Conservation (phyloP, 148 eudicot genomes). For the Silene latifolia region DNA sequence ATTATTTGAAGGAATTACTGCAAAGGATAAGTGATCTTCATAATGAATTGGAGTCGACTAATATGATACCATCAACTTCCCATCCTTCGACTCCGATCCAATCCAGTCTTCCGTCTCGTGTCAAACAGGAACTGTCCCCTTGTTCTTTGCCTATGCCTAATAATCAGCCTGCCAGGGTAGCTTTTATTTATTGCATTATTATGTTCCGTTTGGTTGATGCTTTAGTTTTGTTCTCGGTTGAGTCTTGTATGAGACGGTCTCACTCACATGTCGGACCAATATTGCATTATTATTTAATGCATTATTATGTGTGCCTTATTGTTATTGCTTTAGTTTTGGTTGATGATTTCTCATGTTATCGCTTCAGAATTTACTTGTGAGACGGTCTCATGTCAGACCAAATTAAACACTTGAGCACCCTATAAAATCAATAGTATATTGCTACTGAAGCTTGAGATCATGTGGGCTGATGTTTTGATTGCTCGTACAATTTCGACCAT, state of each 20-base stretch:
- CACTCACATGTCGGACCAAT: no score
- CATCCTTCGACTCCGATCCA: constrained; percentile 44
- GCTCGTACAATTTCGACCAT: background rate
- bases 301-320: no score
- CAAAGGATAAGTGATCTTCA: constrained; percentile 64
- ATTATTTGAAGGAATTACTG: constrained; percentile 65
- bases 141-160: constrained; percentile 43
- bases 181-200: background rate
- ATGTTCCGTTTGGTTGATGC: background rate
- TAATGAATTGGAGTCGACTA: constrained; percentile 61
- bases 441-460: background rate
- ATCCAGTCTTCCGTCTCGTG: constrained; percentile 44
- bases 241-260: no score
- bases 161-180: constrained; percentile 53
- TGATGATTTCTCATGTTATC: no score
- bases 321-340: no score
- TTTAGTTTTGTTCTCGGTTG: background rate
- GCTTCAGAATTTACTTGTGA: no score
- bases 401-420: no score
- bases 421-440: no score
- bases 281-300: no score
- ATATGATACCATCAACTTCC: constrained; percentile 38
- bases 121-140: constrained; percentile 60
- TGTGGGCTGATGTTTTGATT: background rate
- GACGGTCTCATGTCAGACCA: no score